Conservation (phyloP, 345 rosid genomes). For the Noccaea caerulescens region DNA sequence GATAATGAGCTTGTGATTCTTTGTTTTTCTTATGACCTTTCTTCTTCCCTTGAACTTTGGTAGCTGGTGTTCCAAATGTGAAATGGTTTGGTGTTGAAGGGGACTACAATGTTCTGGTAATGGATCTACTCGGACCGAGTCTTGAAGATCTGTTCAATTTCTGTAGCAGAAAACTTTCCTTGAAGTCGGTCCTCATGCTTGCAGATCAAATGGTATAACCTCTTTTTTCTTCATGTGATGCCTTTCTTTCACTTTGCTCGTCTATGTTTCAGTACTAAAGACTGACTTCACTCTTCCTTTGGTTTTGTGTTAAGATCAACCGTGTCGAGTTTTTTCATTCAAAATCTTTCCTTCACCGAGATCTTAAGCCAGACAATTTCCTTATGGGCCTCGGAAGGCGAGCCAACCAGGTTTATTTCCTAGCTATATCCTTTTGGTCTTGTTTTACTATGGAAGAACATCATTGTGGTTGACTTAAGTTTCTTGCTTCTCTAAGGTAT, state of each 20-base stretch:
- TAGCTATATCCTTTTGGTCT: neutral
- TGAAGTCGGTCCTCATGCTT: constrained; percentile 72
- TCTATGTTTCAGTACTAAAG: neutral
- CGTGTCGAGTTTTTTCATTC: constrained; percentile 48
- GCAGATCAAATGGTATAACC: constrained; percentile 63
- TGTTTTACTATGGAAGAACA: neutral
- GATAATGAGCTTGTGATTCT: constrained; percentile 5
- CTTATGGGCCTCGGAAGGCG: constrained; percentile 66
- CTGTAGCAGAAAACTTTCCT: constrained; percentile 61
- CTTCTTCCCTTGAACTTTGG: constrained; percentile 22
- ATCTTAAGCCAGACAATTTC: constrained; percentile 64
- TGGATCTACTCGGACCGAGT: constrained; percentile 73
- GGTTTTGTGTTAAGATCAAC: constrained; percentile 1
- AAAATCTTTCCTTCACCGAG: constrained; percentile 65
- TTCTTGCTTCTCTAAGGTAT: constrained; percentile 45
- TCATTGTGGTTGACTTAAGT: constrained; percentile 1
- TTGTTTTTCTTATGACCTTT: constrained; percentile 22
- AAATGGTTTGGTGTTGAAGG: constrained; percentile 73
- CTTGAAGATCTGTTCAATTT: constrained; percentile 69
- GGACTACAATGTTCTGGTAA: constrained; percentile 63
- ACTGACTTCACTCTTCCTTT: constrained; percentile 6
- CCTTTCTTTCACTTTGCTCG: neutral
- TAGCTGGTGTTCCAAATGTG: constrained; percentile 68
- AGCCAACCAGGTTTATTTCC: constrained; percentile 54
- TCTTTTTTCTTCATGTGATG: constrained; percentile 10